Evolutionary conservation across 768 basidiomycete species (phyloP), one percentile per base, ranked within the genome.

Genomic region (Leccinum sublutescens): DNA sequence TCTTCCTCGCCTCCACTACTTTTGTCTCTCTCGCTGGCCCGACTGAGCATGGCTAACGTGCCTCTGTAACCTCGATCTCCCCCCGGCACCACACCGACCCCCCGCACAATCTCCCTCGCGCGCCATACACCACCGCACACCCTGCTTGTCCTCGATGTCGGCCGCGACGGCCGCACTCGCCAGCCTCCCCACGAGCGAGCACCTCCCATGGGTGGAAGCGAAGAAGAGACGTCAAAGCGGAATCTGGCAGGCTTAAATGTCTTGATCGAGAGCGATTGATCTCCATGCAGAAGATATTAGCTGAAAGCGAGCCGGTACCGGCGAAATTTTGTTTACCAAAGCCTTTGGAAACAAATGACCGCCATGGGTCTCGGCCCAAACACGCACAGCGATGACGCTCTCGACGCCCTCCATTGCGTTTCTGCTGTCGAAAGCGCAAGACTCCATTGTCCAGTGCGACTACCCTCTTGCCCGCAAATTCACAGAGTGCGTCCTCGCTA

Each of bases 361-460:
- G 29, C 29, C 2, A 29, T 29, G 29, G 0, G 29, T 29, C 29
- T 8, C 10, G 31, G 11, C 4, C 68, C 83, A 63, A 21, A 67
- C 54, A n/a, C 71, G 50, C 4, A 55, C 19, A 8, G 19, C 58
- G 7, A 45, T 53, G 6, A 8, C 71, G 12, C 65, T 71, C 15
- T 34, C n/a, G n/a, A 43, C n/a, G n/a, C 85, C 84, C 1, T 73
- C 85, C 29, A 71, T 83, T 54, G 55, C 78, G 8, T 76, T 86
- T 12, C 76, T 93, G 5, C 74, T 91, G 31, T 84, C 86, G 69
- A 94, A 93, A 70, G 86, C 90, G 0, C 90, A 91, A 68, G 77
- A 81, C n/a, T 78, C 95, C 55, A 82, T 95, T 64, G 80, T 86
- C 21, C 89, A 93, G 76, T 93, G 89, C 68, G 87, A 95, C 73